A percentile compares a stretch with the other conserved stretches of the same genome.
Conservation (phyloP, 1,284 basidiomycete genomes). For the Xanthoconium separans region DNA sequence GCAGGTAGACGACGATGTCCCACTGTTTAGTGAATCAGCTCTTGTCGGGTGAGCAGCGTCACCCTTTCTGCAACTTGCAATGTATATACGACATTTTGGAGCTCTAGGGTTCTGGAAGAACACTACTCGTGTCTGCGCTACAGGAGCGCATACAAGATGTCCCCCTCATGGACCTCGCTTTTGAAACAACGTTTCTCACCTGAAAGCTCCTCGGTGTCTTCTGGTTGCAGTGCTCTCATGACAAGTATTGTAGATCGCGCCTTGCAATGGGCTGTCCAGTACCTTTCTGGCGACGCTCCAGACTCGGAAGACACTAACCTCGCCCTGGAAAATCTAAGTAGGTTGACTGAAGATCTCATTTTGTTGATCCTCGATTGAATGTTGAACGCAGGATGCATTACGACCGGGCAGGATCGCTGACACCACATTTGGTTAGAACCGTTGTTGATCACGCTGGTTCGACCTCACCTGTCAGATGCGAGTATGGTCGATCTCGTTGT, state of each 20-base stretch:
- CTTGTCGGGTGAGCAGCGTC: slow-evolving; percentile 4
- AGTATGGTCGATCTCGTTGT: slow-evolving; percentile 50
- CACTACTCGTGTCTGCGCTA: slow-evolving; percentile 15
- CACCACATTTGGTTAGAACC: slow-evolving; percentile 73
- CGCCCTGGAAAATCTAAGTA: slow-evolving; percentile 42
- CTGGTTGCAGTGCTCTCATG: slow-evolving; percentile 28
- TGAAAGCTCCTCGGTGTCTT: slow-evolving; percentile 15
- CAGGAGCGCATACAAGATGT: slow-evolving; percentile 15
- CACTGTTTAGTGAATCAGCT: slow-evolving; percentile 17
- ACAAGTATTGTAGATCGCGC: slow-evolving; percentile 42
- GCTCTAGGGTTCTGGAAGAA: slow-evolving; percentile 12
- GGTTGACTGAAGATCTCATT: slow-evolving; percentile 15
- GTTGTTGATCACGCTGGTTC: slow-evolving; percentile 64
- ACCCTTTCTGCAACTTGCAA: slow-evolving; percentile 4
- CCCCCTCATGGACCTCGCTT: slow-evolving; percentile 10
- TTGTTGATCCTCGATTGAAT: not conserved
- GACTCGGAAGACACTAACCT: slow-evolving; percentile 15
- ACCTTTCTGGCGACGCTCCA: slow-evolving; percentile 35
- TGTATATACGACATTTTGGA: slow-evolving; percentile 14
- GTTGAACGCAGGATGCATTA: slow-evolving; percentile 29
- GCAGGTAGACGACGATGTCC: slow-evolving; percentile 11
- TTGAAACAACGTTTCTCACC: slow-evolving; percentile 29
- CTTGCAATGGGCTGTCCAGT: slow-evolving; percentile 49
- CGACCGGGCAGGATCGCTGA: slow-evolving; percentile 39
- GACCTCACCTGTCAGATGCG: slow-evolving; percentile 51